Conservation (phyloP, 2,329 filamentous ascomycete genomes). For the Pezicula radicicola region DNA sequence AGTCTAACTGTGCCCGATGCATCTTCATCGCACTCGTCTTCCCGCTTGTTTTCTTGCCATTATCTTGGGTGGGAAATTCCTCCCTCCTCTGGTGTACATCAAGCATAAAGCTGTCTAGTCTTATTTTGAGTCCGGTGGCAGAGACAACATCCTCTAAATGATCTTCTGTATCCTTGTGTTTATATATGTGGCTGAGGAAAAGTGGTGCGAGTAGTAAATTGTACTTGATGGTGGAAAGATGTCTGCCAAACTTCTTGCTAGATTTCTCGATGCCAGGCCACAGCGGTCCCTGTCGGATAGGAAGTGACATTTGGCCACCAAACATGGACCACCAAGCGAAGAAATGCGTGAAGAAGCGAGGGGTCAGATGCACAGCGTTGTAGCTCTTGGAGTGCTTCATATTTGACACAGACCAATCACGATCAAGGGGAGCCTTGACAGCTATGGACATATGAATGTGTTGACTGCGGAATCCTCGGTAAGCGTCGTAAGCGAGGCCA, state of each 20-base stretch:
- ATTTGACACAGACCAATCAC: constrained; percentile 79
- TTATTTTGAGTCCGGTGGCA: constrained; percentile 93
- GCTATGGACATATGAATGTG: constrained; percentile 96
- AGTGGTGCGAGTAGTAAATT: constrained; percentile 87
- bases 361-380: constrained; percentile 92
- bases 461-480: constrained; percentile 91
- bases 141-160: constrained; percentile 75
- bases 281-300: constrained; percentile 84
- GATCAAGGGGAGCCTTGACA: constrained; percentile 79
- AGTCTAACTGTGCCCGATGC: constrained; percentile 88
- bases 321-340: constrained; percentile 98
- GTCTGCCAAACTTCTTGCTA: constrained; percentile 96
- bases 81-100: constrained; percentile 93
- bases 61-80: constrained; percentile 80
- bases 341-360: constrained; percentile 97
- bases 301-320: constrained; percentile 89
- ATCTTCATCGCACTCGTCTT: constrained; percentile 93
- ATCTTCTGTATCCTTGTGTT: constrained; percentile 93
- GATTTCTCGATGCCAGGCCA: constrained; percentile 94
- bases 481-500: constrained; percentile 78
- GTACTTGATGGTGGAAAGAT: constrained; percentile 98
- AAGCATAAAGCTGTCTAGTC: constrained; percentile 94
- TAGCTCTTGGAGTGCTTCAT: constrained; percentile 81
- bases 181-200: constrained; percentile 96
- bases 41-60: constrained; percentile 71